Conservation (phyloP, 2,329 filamentous ascomycete species). For the Sarocladium brachiariae region DNA sequence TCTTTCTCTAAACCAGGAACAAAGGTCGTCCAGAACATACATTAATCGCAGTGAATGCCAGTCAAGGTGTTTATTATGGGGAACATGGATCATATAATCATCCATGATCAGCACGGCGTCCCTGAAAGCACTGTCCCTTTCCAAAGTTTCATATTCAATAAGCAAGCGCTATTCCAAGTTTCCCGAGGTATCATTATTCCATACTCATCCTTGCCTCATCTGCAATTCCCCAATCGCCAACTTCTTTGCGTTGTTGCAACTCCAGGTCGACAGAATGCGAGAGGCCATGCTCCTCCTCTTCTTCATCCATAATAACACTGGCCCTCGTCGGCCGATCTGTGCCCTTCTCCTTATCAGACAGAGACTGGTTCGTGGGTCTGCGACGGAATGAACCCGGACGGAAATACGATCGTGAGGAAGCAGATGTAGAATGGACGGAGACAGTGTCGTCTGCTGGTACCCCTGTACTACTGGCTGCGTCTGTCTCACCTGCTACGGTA, state of each 20-base stretch:
- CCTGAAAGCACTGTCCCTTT: too few species aligned
- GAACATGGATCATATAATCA: too few species aligned
- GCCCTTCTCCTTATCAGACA: slow-evolving; percentile 11
- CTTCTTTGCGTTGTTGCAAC: slow-evolving; percentile 48
- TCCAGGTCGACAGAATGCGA: slow-evolving; percentile 41
- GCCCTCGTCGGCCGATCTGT: slow-evolving; percentile 18
- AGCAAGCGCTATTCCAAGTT: neutral
- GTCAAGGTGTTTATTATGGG: too few species aligned
- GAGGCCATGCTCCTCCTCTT: slow-evolving; percentile 35
- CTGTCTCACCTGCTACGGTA: slow-evolving; percentile 16
- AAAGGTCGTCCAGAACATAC: too few species aligned
- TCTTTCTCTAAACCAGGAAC: too few species aligned
- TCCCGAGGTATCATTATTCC: slow-evolving; percentile 42
- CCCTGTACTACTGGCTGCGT: slow-evolving; percentile 19
- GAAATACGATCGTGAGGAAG: slow-evolving; percentile 33
- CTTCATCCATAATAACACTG: slow-evolving; percentile 37
- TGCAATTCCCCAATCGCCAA: slow-evolving; percentile 66
- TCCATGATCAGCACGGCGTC: too few species aligned
- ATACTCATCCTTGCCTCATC: slow-evolving; percentile 81
- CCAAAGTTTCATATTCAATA: neutral
- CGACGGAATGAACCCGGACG: slow-evolving; percentile 33
- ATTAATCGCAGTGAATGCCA: too few species aligned
- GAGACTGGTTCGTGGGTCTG: slow-evolving; percentile 29
- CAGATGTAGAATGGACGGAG: slow-evolving; percentile 42
- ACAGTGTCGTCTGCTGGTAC: slow-evolving; percentile 32